phyloP scores from a whole-genome alignment of 495 filamentous ascomycete species.

The Letharia columbiana region DNA sequence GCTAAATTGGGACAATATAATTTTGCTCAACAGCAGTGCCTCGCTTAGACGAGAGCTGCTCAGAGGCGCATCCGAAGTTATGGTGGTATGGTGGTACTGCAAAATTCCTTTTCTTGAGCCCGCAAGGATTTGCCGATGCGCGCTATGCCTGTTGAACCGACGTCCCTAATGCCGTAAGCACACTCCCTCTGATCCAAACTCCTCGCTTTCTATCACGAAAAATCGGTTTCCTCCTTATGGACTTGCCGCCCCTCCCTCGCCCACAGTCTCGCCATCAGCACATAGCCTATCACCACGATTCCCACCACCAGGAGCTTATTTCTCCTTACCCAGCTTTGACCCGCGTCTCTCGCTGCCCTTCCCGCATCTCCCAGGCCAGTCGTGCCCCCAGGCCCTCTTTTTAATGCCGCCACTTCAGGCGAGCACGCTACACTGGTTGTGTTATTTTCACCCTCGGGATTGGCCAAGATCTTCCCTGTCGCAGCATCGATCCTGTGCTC shows the following conservation, averaged over 20 bases:
- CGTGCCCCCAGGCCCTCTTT: conserved; percentile 58
- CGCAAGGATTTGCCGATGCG: neutral
- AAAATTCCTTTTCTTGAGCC: too few relatives aligned
- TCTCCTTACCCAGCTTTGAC: conserved; percentile 68
- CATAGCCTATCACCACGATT: conserved; percentile 64
- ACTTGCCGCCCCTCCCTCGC: conserved; percentile 33
- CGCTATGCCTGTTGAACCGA: neutral
- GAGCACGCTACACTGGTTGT: conserved; percentile 35
- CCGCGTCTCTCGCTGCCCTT: conserved; percentile 65
- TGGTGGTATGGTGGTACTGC: too few relatives aligned
- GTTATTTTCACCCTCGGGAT: conserved; percentile 28
- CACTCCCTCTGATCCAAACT: neutral
- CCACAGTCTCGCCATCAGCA: conserved; percentile 67
- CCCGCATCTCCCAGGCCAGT: conserved; percentile 72
- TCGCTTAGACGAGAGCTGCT: too few relatives aligned
- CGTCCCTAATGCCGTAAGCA: neutral
- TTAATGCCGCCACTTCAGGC: conserved; percentile 58
- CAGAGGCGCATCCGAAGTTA: too few relatives aligned
- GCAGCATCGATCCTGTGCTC: conserved; percentile 70
- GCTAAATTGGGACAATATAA: too few relatives aligned
- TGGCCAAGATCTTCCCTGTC: conserved; percentile 55
- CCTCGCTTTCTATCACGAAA: neutral
- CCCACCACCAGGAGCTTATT: conserved; percentile 67
- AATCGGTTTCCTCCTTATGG: neutral
- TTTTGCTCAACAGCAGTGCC: too few relatives aligned